Percentiles rank a stretch among this genome's conserved stretches.
These are phyloP conservation scores for Xenosphaeropsis pyriputrescens DNA, from an alignment of 2,329 filamentous ascomycete genomes.

Conservation along the genomic window DNA sequence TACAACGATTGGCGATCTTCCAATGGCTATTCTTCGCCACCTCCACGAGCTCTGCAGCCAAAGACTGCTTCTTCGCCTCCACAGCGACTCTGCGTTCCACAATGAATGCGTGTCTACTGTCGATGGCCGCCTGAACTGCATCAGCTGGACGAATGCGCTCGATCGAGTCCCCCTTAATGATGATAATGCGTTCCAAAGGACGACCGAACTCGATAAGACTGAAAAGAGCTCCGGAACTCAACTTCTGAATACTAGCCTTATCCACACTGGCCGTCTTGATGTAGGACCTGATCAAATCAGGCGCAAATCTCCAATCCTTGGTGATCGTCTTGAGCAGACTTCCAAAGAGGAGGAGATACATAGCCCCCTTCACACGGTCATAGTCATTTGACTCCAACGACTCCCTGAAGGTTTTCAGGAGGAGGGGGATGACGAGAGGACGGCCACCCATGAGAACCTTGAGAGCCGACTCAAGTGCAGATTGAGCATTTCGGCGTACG, in stretches of 20 bases:
- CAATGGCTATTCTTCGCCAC: constrained; percentile 73
- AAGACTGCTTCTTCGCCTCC: constrained; percentile 66
- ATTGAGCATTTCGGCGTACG: constrained; percentile 86
- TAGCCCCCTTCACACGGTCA: constrained; percentile 83
- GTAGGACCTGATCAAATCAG: constrained; percentile 77
- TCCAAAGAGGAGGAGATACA: constrained; percentile 83
- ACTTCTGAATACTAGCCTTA: constrained; percentile 84
- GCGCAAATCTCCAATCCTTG: constrained; percentile 89
- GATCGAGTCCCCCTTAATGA: constrained; percentile 59
- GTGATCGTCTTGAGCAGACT: constrained; percentile 77
- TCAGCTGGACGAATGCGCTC: constrained; percentile 55
- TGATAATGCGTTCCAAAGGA: constrained; percentile 70
- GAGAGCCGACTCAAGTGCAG: constrained; percentile 80
- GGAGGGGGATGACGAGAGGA: constrained; percentile 76
- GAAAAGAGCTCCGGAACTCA: constrained; percentile 70
- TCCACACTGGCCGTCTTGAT: constrained; percentile 83
- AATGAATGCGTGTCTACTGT: constrained; percentile 58
- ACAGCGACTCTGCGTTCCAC: constrained; percentile 60
- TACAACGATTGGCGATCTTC: constrained; percentile 87
- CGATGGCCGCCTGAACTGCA: constrained; percentile 34
- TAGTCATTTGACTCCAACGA: constrained; percentile 71
- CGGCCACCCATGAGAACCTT: constrained; percentile 83
- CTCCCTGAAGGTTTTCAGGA: constrained; percentile 64
- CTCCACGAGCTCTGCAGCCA: constrained; percentile 71
- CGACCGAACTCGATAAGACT: constrained; percentile 87